Conservation (phyloP, 306 rosid genomes). For the Dalbergia oliveri region DNA sequence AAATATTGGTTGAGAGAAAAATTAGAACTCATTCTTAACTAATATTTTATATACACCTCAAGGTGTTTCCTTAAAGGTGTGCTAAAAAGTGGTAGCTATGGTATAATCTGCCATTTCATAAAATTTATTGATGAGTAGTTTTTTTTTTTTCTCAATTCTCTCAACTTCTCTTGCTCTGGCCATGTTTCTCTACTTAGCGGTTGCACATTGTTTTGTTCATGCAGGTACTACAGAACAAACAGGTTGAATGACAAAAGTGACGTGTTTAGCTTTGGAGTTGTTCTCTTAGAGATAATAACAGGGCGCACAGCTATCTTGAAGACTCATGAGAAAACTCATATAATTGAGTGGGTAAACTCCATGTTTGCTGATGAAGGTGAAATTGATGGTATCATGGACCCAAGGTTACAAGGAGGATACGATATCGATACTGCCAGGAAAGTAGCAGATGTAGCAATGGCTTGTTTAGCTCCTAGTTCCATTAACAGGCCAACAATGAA, state of each 20-base stretch:
- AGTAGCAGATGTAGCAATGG: constrained; percentile 7
- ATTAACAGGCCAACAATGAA: background rate
- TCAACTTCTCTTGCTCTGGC: too few species aligned
- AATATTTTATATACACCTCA: too few species aligned
- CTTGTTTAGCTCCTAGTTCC: background rate
- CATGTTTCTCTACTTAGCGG: too few species aligned
- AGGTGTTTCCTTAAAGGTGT: too few species aligned
- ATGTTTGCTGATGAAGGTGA: background rate
- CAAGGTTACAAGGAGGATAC: constrained; percentile 24
- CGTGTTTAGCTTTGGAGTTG: constrained; percentile 36
- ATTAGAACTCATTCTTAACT: too few species aligned
- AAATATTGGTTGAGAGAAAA: too few species aligned
- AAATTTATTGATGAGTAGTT: too few species aligned
- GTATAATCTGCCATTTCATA: too few species aligned
- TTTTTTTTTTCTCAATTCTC: too few species aligned
- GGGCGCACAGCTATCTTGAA: constrained; percentile 24
- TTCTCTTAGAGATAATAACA: constrained; percentile 34
- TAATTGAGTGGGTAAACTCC: constrained; percentile 16
- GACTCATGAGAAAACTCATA: background rate
- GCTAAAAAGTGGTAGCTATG: too few species aligned
- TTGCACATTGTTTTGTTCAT: too few species aligned
- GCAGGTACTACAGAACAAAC: constrained; percentile 31
- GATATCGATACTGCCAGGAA: background rate
- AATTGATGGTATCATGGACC: constrained; percentile 3
- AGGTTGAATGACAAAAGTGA: constrained; percentile 42